A percentile compares a stretch with the other conserved stretches of the same genome.
These are phyloP conservation scores for Alternaria metachromatica DNA, from an alignment of 2,329 filamentous ascomycete species.

Conservation along the genomic window DNA sequence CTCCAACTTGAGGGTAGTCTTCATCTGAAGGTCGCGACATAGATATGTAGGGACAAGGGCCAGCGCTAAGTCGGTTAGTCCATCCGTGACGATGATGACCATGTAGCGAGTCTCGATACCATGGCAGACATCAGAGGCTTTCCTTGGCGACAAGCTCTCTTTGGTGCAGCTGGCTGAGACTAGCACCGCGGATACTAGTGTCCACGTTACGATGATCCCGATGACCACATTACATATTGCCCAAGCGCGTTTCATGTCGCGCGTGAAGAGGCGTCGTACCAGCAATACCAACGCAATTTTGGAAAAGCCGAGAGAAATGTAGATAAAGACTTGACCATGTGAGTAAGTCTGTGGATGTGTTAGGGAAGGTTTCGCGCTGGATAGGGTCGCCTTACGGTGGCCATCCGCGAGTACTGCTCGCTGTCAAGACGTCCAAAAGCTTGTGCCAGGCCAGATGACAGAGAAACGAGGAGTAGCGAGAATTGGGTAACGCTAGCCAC, in stretches of 20 bases:
- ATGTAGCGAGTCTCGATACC: constrained; percentile 25
- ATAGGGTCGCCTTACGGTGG: constrained; percentile 15
- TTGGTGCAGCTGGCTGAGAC: neutral
- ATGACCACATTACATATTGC: constrained; percentile 30
- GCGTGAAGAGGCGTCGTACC: constrained; percentile 36
- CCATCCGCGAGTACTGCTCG: constrained; percentile 25
- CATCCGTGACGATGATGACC: constrained; percentile 27
- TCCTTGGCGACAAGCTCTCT: constrained; percentile 10
- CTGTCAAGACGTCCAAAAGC: constrained; percentile 22
- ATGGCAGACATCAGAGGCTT: constrained; percentile 19
- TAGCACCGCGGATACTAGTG: neutral
- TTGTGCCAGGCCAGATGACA: constrained; percentile 33
- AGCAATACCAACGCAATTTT: constrained; percentile 38
- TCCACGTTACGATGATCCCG: constrained; percentile 26
- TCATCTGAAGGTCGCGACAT: constrained; percentile 38
- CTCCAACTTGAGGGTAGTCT: constrained; percentile 29
- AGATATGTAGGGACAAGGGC: constrained; percentile 30
- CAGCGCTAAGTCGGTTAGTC: constrained; percentile 31
- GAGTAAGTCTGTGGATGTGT: neutral
- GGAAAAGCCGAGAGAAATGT: constrained; percentile 33
- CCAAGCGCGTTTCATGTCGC: constrained; percentile 34
- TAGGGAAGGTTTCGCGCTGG: neutral
- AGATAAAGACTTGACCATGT: constrained; percentile 26
- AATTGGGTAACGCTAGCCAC: constrained; percentile 19
- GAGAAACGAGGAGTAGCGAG: constrained; percentile 22